Evolutionary conservation across 192 early-diverging fungal genomes (phyloP), one percentile per base, ranked within the genome.

Genomic region (Glomus cerebriforme): DNA sequence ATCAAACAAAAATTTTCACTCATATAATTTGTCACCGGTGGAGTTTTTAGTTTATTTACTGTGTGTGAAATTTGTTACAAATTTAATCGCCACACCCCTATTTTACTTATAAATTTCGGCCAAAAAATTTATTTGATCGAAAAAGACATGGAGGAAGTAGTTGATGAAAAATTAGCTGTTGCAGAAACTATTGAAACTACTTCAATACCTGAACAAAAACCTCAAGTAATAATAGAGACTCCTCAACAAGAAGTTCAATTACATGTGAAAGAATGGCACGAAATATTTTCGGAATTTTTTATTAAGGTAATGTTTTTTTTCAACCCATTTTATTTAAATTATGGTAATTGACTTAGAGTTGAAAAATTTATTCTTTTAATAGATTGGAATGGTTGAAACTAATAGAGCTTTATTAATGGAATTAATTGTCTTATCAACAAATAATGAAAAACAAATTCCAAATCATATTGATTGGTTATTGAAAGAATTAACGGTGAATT

Each of bases 381-480:
- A 77, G 75, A 43, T 77, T 15, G 62, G 62, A 47, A 34, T 77
- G 54, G 26, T 47, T 31, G 75, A 77, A 77, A 64, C 75, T 6
- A 29, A 35, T 29, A 64, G 45, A 27, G 75, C 64, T 17, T 77
- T 77, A 24, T 7, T 43, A 47, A 66, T 58, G 32, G 75, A 77
- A 77, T n/a, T 77, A 62, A 24, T 66, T 34, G 75, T 65, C 24
- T 59, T 77, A 29, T 58, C 75, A 10, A 17, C 75, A 0, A 17
- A 24, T n/a, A 12, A 77, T 17, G 37, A 49, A 77, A 43, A 47
- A 77, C 34, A 77, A 77, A 47, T 66, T 24, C 26, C 75, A 49
- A 66, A 63, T 12, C 39, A 77, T 65, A 22, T 77, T 22, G 45
- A 77, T 37, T 65, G 62, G 63, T n/a, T 77, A 15, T 26, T 77